Conservation (phyloP, 129 eudicot species). For the Saussurea involucrata region DNA sequence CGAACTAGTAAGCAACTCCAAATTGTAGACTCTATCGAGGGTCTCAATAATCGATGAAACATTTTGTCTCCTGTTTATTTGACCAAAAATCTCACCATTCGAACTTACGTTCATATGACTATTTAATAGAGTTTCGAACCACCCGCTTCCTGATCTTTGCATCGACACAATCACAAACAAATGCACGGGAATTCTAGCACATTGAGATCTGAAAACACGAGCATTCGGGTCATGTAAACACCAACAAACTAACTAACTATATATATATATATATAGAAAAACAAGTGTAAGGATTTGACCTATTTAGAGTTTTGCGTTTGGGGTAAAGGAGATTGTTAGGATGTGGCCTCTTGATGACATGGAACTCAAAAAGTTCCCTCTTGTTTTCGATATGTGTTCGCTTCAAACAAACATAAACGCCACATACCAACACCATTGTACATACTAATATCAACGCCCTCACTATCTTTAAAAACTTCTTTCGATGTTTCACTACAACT, state of each 20-base stretch:
- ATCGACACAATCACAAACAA: slow-evolving; percentile 74
- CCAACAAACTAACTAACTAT: too few species aligned
- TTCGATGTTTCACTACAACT: slow-evolving; percentile 30
- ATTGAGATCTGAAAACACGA: slow-evolving; percentile 50
- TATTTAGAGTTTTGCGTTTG: slow-evolving; percentile 44
- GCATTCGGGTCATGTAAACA: neutral
- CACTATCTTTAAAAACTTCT: slow-evolving; percentile 19
- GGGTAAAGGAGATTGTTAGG: slow-evolving; percentile 29
- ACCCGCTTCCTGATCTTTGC: slow-evolving; percentile 98
- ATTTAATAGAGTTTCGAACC: slow-evolving; percentile 90
- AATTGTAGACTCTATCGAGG: slow-evolving; percentile 74
- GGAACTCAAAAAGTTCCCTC: slow-evolving; percentile 17
- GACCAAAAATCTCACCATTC: slow-evolving; percentile 85
- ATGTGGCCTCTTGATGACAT: slow-evolving; percentile 33
- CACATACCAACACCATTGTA: slow-evolving; percentile 38
- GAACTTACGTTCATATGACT: slow-evolving; percentile 86
- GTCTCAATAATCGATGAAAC: slow-evolving; percentile 53
- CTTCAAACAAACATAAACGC: slow-evolving; percentile 44
- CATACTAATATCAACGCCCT: slow-evolving; percentile 39
- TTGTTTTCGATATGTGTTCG: slow-evolving; percentile 24
- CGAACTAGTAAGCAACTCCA: slow-evolving; percentile 89
- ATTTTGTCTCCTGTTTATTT: slow-evolving; percentile 59
- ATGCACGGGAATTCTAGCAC: slow-evolving; percentile 60
- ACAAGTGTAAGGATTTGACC: slow-evolving; percentile 29
- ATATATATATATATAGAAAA: neutral